Evolutionary conservation across 305 asterid genomes (phyloP).

Genomic region (Solanum hybrid): DNA sequence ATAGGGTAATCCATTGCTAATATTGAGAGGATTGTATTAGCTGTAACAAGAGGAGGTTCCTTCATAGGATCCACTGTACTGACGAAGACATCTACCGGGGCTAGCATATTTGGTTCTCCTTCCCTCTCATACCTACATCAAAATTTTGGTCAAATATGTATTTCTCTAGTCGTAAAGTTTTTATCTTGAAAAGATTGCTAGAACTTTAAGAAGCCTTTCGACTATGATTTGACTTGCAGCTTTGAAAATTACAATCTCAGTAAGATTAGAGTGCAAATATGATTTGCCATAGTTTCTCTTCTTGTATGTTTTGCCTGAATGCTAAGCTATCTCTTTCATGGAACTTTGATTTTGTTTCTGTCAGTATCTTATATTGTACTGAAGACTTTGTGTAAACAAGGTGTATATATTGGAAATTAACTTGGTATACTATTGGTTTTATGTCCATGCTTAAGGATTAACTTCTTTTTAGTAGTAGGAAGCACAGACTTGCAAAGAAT

Average conservation of each 20-base stretch:
- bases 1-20: conserved; percentile 95
- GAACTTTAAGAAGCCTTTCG: neutral
- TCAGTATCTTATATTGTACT: neutral
- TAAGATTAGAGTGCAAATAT: neutral
- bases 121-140: conserved; percentile 79
- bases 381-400: neutral
- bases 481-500: neutral
- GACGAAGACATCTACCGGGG: conserved; percentile 81
- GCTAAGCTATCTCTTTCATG: neutral
- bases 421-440: neutral
- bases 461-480: neutral
- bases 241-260: neutral
- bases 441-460: neutral
- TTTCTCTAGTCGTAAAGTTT: neutral
- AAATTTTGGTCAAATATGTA: conserved; percentile 8
- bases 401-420: neutral
- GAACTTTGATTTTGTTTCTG: neutral
- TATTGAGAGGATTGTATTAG: conserved; percentile 84
- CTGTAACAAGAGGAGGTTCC: conserved; percentile 96
- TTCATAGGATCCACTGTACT: conserved; percentile 94
- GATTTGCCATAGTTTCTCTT: neutral
- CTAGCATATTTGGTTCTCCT: conserved; percentile 88
- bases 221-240: neutral
- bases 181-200: neutral
- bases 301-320: neutral